phyloP scores from a whole-genome alignment of 23 red algal genomes.

The Gracilaria vermiculophylla region DNA sequence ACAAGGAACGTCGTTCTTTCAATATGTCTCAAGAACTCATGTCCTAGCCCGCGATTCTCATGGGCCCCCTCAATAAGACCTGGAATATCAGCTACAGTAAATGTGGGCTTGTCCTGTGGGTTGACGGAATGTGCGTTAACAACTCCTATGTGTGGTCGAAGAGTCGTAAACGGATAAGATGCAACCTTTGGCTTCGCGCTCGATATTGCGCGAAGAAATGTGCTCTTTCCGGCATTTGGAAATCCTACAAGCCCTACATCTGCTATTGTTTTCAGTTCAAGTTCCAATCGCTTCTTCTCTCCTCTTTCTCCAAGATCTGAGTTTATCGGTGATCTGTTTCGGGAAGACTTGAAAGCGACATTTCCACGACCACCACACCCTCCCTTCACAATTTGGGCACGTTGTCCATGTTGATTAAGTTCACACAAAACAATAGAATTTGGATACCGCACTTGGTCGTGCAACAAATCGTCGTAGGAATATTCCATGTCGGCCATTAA shows the following conservation, averaged over 20 bases:
- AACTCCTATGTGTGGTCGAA: slow-evolving; percentile 77
- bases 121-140: slow-evolving; percentile 36
- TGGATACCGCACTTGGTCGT: not conserved
- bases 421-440: slow-evolving; percentile 28
- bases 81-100: slow-evolving; percentile 89
- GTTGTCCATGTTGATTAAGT: slow-evolving; percentile 33
- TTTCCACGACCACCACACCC: slow-evolving; percentile 77
- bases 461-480: not conserved
- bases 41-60: slow-evolving; percentile 80
- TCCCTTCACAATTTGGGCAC: slow-evolving; percentile 53
- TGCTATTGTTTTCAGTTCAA: slow-evolving; percentile 88
- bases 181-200: slow-evolving; percentile 78
- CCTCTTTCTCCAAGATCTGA: slow-evolving; percentile 43
- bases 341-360: slow-evolving; percentile 38
- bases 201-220: slow-evolving; percentile 71
- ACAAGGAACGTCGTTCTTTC: slow-evolving; percentile 78
- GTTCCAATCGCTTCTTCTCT: slow-evolving; percentile 40
- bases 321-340: slow-evolving; percentile 17
- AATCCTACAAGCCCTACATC: slow-evolving; percentile 93
- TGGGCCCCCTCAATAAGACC: slow-evolving; percentile 77
- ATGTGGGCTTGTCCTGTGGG: slow-evolving; percentile 2
- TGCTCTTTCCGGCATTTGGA: slow-evolving; percentile 92
- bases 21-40: slow-evolving; percentile 86
- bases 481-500: not conserved
- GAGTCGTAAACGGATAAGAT: slow-evolving; percentile 87